Percentiles rank a stretch among this genome's conserved stretches.
These are phyloP conservation scores for Erythrophleum ivorense DNA, from an alignment of 331 rosid species.

Conservation along the genomic window DNA sequence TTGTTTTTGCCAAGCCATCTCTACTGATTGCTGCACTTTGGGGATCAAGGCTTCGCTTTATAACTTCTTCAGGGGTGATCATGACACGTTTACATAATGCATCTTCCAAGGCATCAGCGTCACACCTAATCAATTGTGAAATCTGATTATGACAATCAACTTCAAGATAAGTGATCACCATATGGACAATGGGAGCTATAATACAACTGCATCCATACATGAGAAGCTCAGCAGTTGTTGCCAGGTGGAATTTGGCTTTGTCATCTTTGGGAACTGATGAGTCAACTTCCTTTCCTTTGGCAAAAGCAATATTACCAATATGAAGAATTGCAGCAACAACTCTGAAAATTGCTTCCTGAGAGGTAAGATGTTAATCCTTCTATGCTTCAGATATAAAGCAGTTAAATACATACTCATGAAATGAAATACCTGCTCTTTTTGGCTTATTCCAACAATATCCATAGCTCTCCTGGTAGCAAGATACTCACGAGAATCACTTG, in stretches of 20 bases:
- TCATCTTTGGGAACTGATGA: conserved; percentile 96
- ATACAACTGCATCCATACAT: conserved; percentile 56
- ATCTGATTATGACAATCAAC: conserved; percentile 37
- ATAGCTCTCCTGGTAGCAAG: conserved; percentile 99
- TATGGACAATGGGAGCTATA: conserved; percentile 20
- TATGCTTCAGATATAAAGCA: conserved; percentile 34
- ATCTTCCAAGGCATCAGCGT: conserved; percentile 76
- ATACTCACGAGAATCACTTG: conserved; percentile 89
- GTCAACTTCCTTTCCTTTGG: conserved; percentile 92
- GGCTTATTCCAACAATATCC: conserved; percentile 96
- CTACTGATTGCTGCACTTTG: conserved; percentile 88
- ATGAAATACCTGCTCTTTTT: conserved; percentile 85
- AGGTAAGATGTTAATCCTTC: conserved; percentile 45
- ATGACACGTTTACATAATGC: conserved; percentile 97
- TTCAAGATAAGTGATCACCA: conserved; percentile 31
- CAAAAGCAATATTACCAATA: conserved; percentile 77
- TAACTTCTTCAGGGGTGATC: conserved; percentile 99
- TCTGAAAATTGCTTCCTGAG: conserved; percentile 95
- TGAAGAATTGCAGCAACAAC: conserved; percentile 97
- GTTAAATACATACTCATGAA: conserved; percentile 26
- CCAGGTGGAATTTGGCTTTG: conserved; percentile 79
- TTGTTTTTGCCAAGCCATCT: conserved; percentile 94
- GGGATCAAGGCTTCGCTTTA: conserved; percentile 96
- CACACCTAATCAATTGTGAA: conserved; percentile 69
- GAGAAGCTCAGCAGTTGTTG: conserved; percentile 93